phyloP scores from a whole-genome alignment of 2,329 filamentous ascomycete species.

The Rhexocercosporidium sp. region DNA sequence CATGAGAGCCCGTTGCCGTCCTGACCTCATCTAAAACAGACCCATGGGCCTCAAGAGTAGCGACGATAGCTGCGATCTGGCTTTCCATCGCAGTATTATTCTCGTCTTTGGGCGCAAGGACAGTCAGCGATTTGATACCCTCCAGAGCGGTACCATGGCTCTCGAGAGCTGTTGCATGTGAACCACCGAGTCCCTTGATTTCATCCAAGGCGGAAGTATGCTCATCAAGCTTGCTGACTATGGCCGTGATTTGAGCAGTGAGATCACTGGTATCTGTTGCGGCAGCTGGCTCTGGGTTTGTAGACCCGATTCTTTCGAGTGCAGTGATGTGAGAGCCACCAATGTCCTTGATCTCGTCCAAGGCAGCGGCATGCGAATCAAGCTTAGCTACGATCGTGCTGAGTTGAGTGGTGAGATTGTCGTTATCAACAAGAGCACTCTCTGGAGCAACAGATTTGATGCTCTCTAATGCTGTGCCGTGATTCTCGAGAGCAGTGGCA shows the following conservation, averaged over 20 bases:
- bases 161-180: conserved; percentile 19
- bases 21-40: conserved; percentile 22
- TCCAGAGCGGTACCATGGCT: conserved; percentile 30
- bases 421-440: neutral
- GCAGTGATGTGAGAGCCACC: conserved; percentile 15
- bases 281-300: neutral
- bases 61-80: conserved; percentile 32
- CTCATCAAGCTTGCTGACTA: too few species aligned
- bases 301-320: conserved; percentile 17
- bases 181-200: conserved; percentile 10
- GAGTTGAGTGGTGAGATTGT: conserved; percentile 15
- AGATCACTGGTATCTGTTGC: neutral
- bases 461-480: conserved; percentile 26
- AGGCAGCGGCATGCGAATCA: conserved; percentile 16
- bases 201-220: conserved; percentile 17
- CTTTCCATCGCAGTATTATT: conserved; percentile 27
- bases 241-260: conserved; percentile 20
- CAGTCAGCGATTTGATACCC: conserved; percentile 15
- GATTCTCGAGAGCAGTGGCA: conserved; percentile 21
- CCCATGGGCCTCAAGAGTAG: conserved; percentile 30
- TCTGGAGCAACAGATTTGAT: conserved; percentile 16
- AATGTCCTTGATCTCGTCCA: conserved; percentile 26
- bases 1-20: neutral
- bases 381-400: conserved; percentile 12
- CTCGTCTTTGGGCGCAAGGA: conserved; percentile 9